Base-by-base conservation (phyloP, 805 yeast genomes). In the Cyberlindnera maritima region DNA sequence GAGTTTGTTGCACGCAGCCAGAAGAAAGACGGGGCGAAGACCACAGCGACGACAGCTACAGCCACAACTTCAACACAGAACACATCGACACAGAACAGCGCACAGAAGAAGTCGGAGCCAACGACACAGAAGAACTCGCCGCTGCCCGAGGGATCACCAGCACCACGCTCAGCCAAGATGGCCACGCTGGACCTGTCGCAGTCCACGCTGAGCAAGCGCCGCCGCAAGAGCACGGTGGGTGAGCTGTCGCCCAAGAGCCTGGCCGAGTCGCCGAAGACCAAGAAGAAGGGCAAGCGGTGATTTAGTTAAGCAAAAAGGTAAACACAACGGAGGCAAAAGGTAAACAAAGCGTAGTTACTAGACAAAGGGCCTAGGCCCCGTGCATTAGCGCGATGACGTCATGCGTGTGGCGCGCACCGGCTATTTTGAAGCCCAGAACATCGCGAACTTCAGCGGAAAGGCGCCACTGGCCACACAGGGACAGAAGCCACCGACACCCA, bases 161-260 rank as follows among this genome's bases (percentile, higher is more conserved):
- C 11, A 29, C 28, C 23, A 4, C 23, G 35, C 4, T 13, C 50
- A 41, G 31, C 41, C 5, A 58, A 57, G 44, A 55, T 46, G 9
- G 41, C 58, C 1, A 49, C 49, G 25, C 47, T 68, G 25, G 72
- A 68, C 32, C 33, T 67, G 14, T 60, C 68, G 5, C 69, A 64
- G 45, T 64, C 69, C 0, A 59, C 70, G 0, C 44, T 68, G 40
- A 65, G 59, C 21, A 68, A 68, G 45, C 55, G 72, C 48, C 56
- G 72, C 49, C 61, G 64, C 26, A 61, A 61, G 40, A 54, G 60
- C 25, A 54, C 61, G 2, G 40, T 50, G 5, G 57, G 52, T 1
- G 62, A 57, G 2, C 28, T 61, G 1, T 55, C 61, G 2, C 64
- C 64, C 25, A 59, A 59, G 44, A 46, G 49, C 32, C 17, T 55